Base-by-base conservation (phyloP, 441 rosid species). In the Viola pubescens region DNA sequence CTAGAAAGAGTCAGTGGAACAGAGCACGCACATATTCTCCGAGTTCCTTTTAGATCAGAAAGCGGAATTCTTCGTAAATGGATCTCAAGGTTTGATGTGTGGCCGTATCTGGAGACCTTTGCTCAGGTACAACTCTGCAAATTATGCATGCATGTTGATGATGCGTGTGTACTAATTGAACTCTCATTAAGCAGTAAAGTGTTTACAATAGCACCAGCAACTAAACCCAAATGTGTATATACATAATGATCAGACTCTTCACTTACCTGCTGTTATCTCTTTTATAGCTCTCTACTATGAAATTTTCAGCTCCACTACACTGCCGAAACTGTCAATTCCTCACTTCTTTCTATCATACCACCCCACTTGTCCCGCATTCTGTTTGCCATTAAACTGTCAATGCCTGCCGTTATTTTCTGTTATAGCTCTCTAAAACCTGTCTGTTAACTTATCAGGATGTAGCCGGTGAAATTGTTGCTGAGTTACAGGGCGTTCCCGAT, bases 61-160 rank as follows among this genome's bases (percentile, higher is more conserved):
- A 77, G 86, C 38, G 98, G 98, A 16, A 80, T 88, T 68, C 94
- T 90, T 62, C 88, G 83, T 55, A 82, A 88, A 57, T 94, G 96
- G 97, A 85, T 94, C 73, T 94, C 99, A 56, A 90, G 99, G 73
- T 94, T 94, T 73, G 97, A 90, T 65, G 85, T 94, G 26, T 94
- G 99, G 99, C 99, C 99, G 58, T 90, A 86, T 65, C 75, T 94
- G 66, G 97, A 94, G 82, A 83, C 70, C 59, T 94, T 61, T 82
- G 82, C 99, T 61, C 81, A 83, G 91, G 98, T 94, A 81, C 40
- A 52, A 45, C 56, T 44, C n/a, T 9, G 51, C 14, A 26, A 5
- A 48, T 48, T 16, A 6, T 44, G 11, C 39, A 0, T 49, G 48
- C 9, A 53, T 60, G 55, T 58, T 4, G 8, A 2, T 4, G 8